Percentiles rank a stretch among this genome's conserved stretches.
Conservation (phyloP, 2,329 filamentous ascomycete genomes). For the Epicoccum sorghinum region DNA sequence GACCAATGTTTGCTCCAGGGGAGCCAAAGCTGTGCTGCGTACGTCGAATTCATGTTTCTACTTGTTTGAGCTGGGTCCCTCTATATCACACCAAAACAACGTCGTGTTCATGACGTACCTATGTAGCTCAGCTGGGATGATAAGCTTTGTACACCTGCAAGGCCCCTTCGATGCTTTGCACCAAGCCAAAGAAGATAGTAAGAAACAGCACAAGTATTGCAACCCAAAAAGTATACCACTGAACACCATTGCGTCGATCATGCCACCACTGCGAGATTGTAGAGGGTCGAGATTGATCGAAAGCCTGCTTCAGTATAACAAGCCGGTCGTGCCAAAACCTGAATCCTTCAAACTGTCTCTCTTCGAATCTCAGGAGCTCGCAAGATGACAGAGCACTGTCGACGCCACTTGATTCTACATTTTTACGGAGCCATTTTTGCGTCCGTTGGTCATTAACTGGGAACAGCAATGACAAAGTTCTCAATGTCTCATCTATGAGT, state of each 20-base stretch:
- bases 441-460: constrained; percentile 35
- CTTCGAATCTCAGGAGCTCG: constrained; percentile 35
- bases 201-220: constrained; percentile 13
- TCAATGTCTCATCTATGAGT: constrained; percentile 47
- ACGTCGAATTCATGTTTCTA: too few species aligned
- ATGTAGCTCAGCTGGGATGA: neutral
- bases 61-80: too few species aligned
- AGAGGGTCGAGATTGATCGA: constrained; percentile 43
- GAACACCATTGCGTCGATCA: constrained; percentile 50
- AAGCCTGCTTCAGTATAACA: constrained; percentile 52
- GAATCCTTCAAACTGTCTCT: constrained; percentile 43
- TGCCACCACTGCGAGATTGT: constrained; percentile 48
- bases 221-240: constrained; percentile 55
- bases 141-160: constrained; percentile 31
- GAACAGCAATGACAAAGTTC: constrained; percentile 48
- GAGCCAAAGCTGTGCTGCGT: too few species aligned
- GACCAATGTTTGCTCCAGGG: too few species aligned
- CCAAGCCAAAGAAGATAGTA: constrained; percentile 53
- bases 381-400: constrained; percentile 38
- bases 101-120: too few species aligned
- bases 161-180: constrained; percentile 53
- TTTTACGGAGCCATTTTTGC: constrained; percentile 27
- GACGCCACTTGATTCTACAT: constrained; percentile 15
- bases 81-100: too few species aligned
- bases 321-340: constrained; percentile 53